Evolutionary conservation across 768 basidiomycete species (phyloP).

Genomic region (Suillus cothurnatus): DNA sequence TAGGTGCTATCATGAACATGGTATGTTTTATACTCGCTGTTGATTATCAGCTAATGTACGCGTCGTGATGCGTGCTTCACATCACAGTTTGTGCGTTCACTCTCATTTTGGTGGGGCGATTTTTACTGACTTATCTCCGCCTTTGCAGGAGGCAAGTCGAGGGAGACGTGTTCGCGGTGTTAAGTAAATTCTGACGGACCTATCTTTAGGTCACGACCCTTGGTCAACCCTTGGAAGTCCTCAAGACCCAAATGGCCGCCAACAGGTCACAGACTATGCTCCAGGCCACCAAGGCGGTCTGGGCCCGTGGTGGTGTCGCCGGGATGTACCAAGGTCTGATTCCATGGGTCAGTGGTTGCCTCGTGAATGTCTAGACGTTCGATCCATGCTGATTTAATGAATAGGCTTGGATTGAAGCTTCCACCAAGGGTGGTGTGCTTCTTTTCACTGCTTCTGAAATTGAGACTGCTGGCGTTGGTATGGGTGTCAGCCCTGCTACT

Average conservation of each 20-base stretch:
- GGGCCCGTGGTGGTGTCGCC: slow-evolving; percentile 84
- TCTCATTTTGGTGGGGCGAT: slow-evolving; percentile 6
- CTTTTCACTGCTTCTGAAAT: slow-evolving; percentile 97
- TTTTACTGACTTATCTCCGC: slow-evolving; percentile 18
- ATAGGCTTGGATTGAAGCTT: slow-evolving; percentile 99
- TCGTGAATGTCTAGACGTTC: background rate
- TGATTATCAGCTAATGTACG: background rate
- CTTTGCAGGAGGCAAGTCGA: slow-evolving; percentile 68
- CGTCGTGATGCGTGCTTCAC: slow-evolving; percentile 13
- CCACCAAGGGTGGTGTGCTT: slow-evolving; percentile 95
- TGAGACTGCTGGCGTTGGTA: slow-evolving; percentile 61
- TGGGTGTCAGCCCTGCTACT: slow-evolving; percentile 77
- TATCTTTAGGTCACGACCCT: slow-evolving; percentile 85
- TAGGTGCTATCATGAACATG: slow-evolving; percentile 99
- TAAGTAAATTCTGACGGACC: slow-evolving; percentile 6
- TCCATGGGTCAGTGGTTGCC: slow-evolving; percentile 76
- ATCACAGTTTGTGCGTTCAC: slow-evolving; percentile 47
- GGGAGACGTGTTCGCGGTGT: background rate
- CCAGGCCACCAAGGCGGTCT: slow-evolving; percentile 83
- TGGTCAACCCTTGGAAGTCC: slow-evolving; percentile 95
- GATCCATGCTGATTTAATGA: background rate
- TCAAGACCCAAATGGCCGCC: slow-evolving; percentile 99
- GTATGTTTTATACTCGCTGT: slow-evolving; percentile 51
- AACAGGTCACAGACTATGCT: slow-evolving; percentile 91
- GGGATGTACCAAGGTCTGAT: slow-evolving; percentile 99